Evolutionary conservation across 2,329 filamentous ascomycete species (phyloP), one percentile per base, ranked within the genome.

Genomic region (Colletotrichum caudatum): DNA sequence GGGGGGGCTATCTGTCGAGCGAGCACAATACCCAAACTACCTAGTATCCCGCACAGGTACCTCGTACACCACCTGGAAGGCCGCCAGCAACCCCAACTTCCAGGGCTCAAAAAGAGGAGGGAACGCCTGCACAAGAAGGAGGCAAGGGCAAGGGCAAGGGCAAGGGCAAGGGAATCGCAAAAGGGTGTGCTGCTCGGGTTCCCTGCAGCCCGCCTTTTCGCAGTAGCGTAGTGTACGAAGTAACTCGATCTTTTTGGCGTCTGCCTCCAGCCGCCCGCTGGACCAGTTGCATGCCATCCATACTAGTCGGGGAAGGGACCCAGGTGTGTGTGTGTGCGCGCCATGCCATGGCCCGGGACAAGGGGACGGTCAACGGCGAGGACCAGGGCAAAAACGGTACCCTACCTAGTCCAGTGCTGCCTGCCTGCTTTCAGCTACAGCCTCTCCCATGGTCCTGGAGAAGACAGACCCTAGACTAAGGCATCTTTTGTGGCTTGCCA

Each of bases 251-350:
- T 29, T 26, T 46, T 51, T 51, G 59, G 46, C 44, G 9, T 64
- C 14, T 41, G 26, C 39, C 61, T 64, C 48, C n/a, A 39, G 29
- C 29, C 29, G 29, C 29, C 29, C 29, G 29, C 29, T 4, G 29
- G 5, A 29, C 5, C 5, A 29, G 29, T 29, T 29, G 29, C 29
- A 29, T 29, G 29, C 29, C 29, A 29, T 29, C 29, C 29, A 29
- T 29, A 53, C 69, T 64, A 71, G 69, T 71, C 64, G 64, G 69
- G 58, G 68, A 64, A 59, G 69, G 58, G 68, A 64, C 59, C 33
- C 53, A 35, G 35, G 35, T 37, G n/a, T 26, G 33, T n/a, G n/a
- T 12, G 29, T 29, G 29, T 29, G 29, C 3, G 29, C n/a, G n/a
- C n/a, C n/a, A n/a, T n/a, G 23, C 16, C 65, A 63, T 50, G 62